These are phyloP conservation scores for Albugo laibachii DNA, from an alignment of 352 stramenopile genomes.

Conservation along the genomic window DNA sequence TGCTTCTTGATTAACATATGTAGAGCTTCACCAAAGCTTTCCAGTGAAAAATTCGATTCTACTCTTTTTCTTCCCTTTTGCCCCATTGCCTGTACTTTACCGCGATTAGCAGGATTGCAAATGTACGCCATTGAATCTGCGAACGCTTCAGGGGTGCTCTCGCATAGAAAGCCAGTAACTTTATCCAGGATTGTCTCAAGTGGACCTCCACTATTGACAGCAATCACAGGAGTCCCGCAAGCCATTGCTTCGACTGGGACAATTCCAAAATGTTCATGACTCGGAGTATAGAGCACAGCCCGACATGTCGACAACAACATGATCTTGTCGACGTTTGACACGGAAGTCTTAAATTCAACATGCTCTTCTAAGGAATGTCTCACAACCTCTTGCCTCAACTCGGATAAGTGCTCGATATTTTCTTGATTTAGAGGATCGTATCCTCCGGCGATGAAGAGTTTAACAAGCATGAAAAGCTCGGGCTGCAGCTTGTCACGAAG, in stretches of 20 bases:
- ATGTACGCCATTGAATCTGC: slow-evolving; percentile 38
- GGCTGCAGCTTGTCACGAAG: slow-evolving; percentile 19
- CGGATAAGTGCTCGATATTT: slow-evolving; percentile 89
- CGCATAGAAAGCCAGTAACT: slow-evolving; percentile 67
- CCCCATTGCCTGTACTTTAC: slow-evolving; percentile 22
- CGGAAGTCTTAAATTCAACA: slow-evolving; percentile 78
- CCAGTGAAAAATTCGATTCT: slow-evolving; percentile 38
- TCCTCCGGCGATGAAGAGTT: slow-evolving; percentile 86
- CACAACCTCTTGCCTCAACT: slow-evolving; percentile 67
- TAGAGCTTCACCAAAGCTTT: slow-evolving; percentile 51
- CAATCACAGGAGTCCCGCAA: slow-evolving; percentile 85
- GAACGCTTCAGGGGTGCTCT: slow-evolving; percentile 33
- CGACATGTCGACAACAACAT: slow-evolving; percentile 65
- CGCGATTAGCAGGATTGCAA: slow-evolving; percentile 14
- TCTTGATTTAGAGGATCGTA: slow-evolving; percentile 92
- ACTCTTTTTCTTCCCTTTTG: slow-evolving; percentile 25
- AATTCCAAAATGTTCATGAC: slow-evolving; percentile 98
- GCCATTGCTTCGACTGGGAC: slow-evolving; percentile 97
- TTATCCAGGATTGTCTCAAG: slow-evolving; percentile 89
- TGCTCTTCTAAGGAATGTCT: slow-evolving; percentile 26
- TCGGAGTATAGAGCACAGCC: slow-evolving; percentile 91
- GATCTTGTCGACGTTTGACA: slow-evolving; percentile 77
- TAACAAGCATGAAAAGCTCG: slow-evolving; percentile 25
- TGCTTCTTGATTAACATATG: slow-evolving; percentile 14
- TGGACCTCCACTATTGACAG: slow-evolving; percentile 87